phyloP scores from a whole-genome alignment of 192 early-diverging fungal species.

The Jimgerdemannia lactiflua region DNA sequence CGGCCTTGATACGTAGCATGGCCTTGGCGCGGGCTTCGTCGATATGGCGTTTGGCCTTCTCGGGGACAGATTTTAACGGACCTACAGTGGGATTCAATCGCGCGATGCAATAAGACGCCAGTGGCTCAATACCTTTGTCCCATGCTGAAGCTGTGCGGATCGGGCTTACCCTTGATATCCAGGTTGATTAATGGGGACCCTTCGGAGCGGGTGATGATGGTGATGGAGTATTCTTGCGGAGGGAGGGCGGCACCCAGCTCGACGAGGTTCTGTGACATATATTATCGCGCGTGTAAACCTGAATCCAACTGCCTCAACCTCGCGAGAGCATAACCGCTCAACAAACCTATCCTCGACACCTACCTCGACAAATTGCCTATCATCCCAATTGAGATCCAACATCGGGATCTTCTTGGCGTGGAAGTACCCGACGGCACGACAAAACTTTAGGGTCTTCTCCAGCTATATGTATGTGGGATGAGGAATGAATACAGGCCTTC shows the following conservation, averaged over 20 bases:
- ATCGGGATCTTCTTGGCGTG: neutral
- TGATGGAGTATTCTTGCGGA: neutral
- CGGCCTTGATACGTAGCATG: neutral
- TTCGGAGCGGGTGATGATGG: neutral
- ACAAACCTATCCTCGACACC: neutral
- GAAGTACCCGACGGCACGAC: neutral
- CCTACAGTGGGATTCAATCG: neutral
- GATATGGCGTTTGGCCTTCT: neutral
- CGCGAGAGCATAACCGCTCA: neutral
- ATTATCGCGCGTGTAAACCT: neutral
- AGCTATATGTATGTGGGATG: neutral
- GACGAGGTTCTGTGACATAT: neutral
- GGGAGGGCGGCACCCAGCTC: neutral
- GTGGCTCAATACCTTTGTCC: no score
- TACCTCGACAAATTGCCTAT: conserved; percentile 1
- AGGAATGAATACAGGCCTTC: neutral
- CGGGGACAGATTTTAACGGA: neutral
- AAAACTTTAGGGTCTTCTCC: neutral
- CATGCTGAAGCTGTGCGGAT: neutral
- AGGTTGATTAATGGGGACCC: neutral
- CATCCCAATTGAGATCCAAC: conserved; percentile 3
- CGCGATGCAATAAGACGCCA: no score
- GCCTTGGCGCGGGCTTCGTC: conserved; percentile 1
- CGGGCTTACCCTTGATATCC: neutral
- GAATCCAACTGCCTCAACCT: no score